These are phyloP conservation scores for Rhizopogon vulgaris DNA, from an alignment of 768 basidiomycete genomes.

Conservation along the genomic window DNA sequence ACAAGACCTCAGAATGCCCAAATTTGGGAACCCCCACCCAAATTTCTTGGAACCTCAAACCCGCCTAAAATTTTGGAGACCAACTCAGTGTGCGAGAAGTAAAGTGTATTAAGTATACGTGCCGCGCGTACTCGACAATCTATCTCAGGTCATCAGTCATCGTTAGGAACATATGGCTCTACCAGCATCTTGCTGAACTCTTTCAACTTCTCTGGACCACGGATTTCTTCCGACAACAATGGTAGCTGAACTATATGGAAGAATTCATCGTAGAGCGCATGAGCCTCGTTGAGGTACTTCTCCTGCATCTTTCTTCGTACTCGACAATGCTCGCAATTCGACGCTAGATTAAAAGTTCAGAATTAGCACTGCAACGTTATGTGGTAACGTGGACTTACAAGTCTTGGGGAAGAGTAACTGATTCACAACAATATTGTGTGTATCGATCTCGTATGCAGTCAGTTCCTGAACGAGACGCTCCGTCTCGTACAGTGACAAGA, in stretches of 20 bases:
- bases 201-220: slow-evolving; percentile 89
- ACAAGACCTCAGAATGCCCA: too few relatives aligned
- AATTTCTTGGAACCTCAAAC: too few relatives aligned
- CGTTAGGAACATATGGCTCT: slow-evolving; percentile 59
- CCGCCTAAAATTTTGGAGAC: too few relatives aligned
- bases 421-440: slow-evolving; percentile 98
- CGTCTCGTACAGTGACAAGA: slow-evolving; percentile 96
- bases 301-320: slow-evolving; percentile 98
- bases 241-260: slow-evolving; percentile 96
- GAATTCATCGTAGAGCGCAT: slow-evolving; percentile 96
- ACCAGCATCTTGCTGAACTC: slow-evolving; percentile 93
- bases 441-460: slow-evolving; percentile 92
- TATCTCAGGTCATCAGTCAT: slow-evolving; percentile 12
- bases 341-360: slow-evolving; percentile 41
- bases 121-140: background rate
- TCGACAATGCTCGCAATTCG: slow-evolving; percentile 92
- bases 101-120: background rate
- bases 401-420: slow-evolving; percentile 92
- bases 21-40: too few relatives aligned
- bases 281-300: slow-evolving; percentile 93
- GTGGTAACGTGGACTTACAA: slow-evolving; percentile 41
- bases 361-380: background rate
- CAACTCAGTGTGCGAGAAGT: background rate
- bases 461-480: slow-evolving; percentile 96
- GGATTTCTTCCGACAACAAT: slow-evolving; percentile 91